These are phyloP conservation scores for Phaeosphaeriaceae sp. DNA, from an alignment of 2,329 filamentous ascomycete species.

Conservation along the genomic window DNA sequence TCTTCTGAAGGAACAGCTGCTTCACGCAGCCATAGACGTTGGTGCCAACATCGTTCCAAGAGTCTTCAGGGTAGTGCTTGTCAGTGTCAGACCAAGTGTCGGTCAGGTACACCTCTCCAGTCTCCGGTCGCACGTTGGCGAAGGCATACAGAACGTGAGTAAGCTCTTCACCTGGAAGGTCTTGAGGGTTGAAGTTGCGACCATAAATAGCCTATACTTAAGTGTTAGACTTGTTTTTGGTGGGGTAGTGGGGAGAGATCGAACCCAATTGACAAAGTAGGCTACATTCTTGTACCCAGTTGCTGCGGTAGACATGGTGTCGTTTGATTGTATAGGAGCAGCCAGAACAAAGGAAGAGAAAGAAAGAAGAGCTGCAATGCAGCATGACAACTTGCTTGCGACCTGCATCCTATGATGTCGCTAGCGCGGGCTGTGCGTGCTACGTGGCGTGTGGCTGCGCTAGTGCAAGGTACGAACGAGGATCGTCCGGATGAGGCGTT, in stretches of 20 bases:
- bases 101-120: constrained; percentile 47
- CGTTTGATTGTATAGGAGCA: not conserved
- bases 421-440: constrained; percentile 27
- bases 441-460: constrained; percentile 29
- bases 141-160: constrained; percentile 50
- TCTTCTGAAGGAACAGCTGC: constrained; percentile 47
- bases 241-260: constrained; percentile 8
- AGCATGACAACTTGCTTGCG: constrained; percentile 29
- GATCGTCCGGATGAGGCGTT: constrained; percentile 13
- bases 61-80: constrained; percentile 47
- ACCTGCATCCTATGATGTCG: constrained; percentile 28
- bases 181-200: constrained; percentile 45
- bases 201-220: constrained; percentile 45
- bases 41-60: constrained; percentile 49
- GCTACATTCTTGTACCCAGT: constrained; percentile 46
- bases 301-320: constrained; percentile 24
- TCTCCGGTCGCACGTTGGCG: constrained; percentile 46
- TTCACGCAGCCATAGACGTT: constrained; percentile 49
- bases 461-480: constrained; percentile 23
- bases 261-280: constrained; percentile 50
- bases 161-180: constrained; percentile 41
- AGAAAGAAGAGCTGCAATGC: constrained; percentile 29
- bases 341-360: constrained; percentile 30
- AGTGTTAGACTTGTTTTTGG: constrained; percentile 4
- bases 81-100: constrained; percentile 48